phyloP scores from a whole-genome alignment of 2,329 filamentous ascomycete genomes.

The Eurotiales sp. region DNA sequence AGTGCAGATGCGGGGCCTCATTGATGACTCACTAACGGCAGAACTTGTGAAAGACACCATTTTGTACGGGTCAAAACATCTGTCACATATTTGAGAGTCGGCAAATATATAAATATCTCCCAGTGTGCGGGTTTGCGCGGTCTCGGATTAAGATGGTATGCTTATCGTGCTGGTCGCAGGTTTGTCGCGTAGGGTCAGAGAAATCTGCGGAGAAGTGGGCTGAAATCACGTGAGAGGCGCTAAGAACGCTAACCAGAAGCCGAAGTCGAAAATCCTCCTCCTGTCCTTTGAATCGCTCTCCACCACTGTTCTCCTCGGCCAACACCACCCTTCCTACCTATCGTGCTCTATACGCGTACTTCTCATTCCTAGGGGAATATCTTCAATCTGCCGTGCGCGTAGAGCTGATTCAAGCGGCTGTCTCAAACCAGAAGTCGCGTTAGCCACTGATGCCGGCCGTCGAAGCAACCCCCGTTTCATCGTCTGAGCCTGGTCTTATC shows the following conservation, averaged over 20 bases:
- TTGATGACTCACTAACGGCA: conserved; percentile 45
- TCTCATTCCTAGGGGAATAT: background rate
- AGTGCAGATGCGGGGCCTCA: conserved; percentile 14
- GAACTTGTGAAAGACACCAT: conserved; percentile 54
- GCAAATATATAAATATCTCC: background rate
- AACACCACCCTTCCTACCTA: conserved; percentile 10
- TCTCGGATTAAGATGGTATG: background rate
- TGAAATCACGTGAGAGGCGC: conserved; percentile 35
- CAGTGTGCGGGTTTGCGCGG: background rate
- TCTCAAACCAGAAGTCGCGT: conserved; percentile 27
- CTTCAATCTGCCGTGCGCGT: conserved; percentile 1
- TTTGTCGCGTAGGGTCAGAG: background rate
- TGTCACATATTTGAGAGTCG: conserved; percentile 21
- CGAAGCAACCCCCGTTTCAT: conserved; percentile 68
- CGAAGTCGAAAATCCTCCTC: conserved; percentile 42
- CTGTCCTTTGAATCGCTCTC: conserved; percentile 24
- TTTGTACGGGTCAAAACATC: conserved; percentile 1
- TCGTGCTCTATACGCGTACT: background rate
- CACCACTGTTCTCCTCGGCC: conserved; percentile 25
- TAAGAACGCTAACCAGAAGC: conserved; percentile 29
- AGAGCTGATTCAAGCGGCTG: conserved; percentile 22
- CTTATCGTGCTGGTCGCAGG: background rate
- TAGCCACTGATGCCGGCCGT: conserved; percentile 82
- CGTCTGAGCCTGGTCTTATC: conserved; percentile 71
- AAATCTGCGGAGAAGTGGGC: conserved; percentile 26